Evolutionary conservation across 129 eudicot genomes (phyloP), one percentile per base, ranked within the genome.

Genomic region (Flaveria robusta): DNA sequence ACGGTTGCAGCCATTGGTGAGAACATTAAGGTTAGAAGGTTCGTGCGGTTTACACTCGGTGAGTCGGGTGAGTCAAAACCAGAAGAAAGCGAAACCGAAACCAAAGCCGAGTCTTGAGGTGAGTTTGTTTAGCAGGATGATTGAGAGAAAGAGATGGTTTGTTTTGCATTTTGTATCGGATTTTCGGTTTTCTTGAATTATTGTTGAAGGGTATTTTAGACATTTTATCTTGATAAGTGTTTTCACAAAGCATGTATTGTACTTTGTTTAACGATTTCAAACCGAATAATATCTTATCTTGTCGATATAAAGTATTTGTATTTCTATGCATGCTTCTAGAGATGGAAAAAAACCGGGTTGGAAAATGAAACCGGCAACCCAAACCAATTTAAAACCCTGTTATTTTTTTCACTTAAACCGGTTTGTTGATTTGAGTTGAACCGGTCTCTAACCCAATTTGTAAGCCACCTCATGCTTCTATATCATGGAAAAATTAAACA

Each of bases 1-100:
- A 87, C 99, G 19, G 92, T 91, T 43, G 97, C 97, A 23, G 84
- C 92, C 0, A 82, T 95, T 19, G 99, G 99, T 54, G 99, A 95
- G 87, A 95, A 95, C 77, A 87, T 95, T 16, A 95, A 91, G 74
- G 97, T 95, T 47, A 83, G 99, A 68, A 75, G 97, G 77, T 95
- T 95, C 24, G 82, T 81, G 27, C 81, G 96, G 49, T 95, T 95
- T 79, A 91, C 99, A 3, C 99, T 95, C 55, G 99, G 99, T 1
- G 96, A 94, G 82, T 58, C 74, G 4, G 59, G 8, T 22, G 86
- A 82, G 66, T 69, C 52, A 47, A 71, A 69, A 14, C 63, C 83
- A 26, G 87, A 83, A 41, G 84, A 79, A 45, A 49, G 50, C 19
- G 45, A 31, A 14, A 27, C 68, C 42, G 42, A 14, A 63, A 29